Conservation (phyloP, 495 filamentous ascomycete species). For the Lophiostoma macrostomum region DNA sequence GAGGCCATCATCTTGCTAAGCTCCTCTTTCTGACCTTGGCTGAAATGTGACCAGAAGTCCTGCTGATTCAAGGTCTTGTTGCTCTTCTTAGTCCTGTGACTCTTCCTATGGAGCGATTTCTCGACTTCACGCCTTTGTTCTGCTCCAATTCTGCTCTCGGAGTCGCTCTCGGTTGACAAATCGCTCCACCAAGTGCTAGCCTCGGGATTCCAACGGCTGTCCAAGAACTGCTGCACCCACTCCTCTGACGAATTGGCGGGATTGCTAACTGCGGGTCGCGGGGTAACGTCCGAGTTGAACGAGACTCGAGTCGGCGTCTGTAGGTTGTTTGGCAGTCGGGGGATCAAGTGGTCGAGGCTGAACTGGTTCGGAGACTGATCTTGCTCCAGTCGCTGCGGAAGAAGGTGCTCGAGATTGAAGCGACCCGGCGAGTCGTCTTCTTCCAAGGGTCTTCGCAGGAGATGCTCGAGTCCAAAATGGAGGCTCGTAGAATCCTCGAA, state of each 20-base stretch:
- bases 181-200: constrained; percentile 36
- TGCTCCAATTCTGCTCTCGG: constrained; percentile 5
- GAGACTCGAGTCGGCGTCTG: constrained; percentile 27
- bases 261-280: constrained; percentile 3
- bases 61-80: constrained; percentile 42
- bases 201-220: constrained; percentile 31
- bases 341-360: constrained; percentile 38
- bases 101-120: constrained; percentile 9
- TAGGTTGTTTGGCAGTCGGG: constrained; percentile 31
- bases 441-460: constrained; percentile 20
- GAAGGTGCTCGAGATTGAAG: constrained; percentile 38
- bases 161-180: constrained; percentile 26
- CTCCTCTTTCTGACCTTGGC: constrained; percentile 27
- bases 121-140: background rate
- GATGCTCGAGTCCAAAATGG: constrained; percentile 40
- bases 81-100: constrained; percentile 34
- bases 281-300: constrained; percentile 10
- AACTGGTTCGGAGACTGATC: constrained; percentile 31
- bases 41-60: constrained; percentile 39
- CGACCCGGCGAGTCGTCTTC: constrained; percentile 34
- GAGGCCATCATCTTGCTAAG: constrained; percentile 39
- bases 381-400: constrained; percentile 22
- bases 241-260: constrained; percentile 27
- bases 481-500: constrained; percentile 37
- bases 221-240: constrained; percentile 39